Base-by-base conservation (phyloP, 2,329 filamentous ascomycete species). In the Elsinoe ampelina region DNA sequence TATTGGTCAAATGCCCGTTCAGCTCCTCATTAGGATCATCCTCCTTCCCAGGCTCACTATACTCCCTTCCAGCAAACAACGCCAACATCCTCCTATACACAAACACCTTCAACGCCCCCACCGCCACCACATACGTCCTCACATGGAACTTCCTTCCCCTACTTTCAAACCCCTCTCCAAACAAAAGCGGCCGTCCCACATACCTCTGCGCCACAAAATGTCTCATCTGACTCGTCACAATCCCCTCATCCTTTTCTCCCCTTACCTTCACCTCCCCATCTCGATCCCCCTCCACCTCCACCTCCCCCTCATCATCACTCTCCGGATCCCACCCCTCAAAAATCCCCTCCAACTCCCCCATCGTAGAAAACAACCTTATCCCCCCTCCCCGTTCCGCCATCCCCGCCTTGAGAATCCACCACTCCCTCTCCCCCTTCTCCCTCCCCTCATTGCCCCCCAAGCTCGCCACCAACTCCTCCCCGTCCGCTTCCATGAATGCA, bases 331-430 rank as follows among this genome's bases (percentile, higher is more conserved):
- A 98, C 57, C 82, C 85, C 63, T 96, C 89, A 66, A 97, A 98
- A 55, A 98, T 93, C 12, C 68, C 78, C 59, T 86, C 85, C n/a
- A 98, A 74, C 67, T 95, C 85, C 57, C 85, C 83, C 75, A 93
- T 87, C 2, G 83, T 89, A 64, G 83, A 87, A 70, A 98, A 98
- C 0, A 98, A 75, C 38, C 89, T 76, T 58, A 98, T 96, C 1
- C 93, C 93, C 68, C 96, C 91, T 0, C 92, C 93, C 20, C 92
- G 81, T 68, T 98, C 93, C 70, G 89, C 95, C 93, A 98, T 97
- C 7, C 92, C 87, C 0, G 93, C 92, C 72, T 98, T 98, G 59
- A 98, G 71, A 62, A 98, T 97, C 93, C 93, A 98, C 92, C 92
- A 98, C 68, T 95, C 83, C 58, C 80, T 78, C 47, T 72, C 64